A percentile compares a stretch with the other conserved stretches of the same genome.
Conservation (phyloP, 352 stramenopile species). For the Saprolegnia diclina region DNA sequence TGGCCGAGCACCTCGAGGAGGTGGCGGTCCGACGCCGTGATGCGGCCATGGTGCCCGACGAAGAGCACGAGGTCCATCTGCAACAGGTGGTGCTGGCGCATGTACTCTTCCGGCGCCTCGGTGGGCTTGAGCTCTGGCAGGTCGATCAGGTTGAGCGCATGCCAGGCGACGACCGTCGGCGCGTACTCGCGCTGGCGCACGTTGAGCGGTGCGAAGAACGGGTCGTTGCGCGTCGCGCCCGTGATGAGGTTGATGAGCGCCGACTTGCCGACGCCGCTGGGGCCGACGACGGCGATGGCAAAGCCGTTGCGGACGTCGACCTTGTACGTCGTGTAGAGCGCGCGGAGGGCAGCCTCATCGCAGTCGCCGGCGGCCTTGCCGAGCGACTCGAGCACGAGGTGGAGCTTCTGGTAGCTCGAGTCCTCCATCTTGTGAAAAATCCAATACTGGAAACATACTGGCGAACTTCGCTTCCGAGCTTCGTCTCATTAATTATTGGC, state of each 20-base stretch:
- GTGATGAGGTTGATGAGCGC: constrained; percentile 24
- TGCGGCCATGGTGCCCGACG: constrained; percentile 17
- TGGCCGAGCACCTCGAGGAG: constrained; percentile 5
- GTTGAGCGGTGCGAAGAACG: constrained; percentile 22
- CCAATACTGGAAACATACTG: constrained; percentile 24
- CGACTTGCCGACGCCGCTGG: constrained; percentile 21
- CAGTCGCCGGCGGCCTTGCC: neutral
- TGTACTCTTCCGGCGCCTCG: neutral
- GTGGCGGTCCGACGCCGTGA: neutral
- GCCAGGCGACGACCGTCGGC: constrained; percentile 11
- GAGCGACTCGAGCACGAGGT: constrained; percentile 5
- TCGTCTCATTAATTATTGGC: constrained; percentile 4
- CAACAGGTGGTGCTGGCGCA: constrained; percentile 5
- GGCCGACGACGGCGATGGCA: constrained; percentile 11
- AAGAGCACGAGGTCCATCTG: constrained; percentile 21
- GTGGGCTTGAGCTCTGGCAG: constrained; percentile 9
- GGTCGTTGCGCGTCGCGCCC: neutral
- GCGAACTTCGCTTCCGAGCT: constrained; percentile 11
- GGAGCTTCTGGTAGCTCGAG: constrained; percentile 11
- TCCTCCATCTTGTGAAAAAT: constrained; percentile 16
- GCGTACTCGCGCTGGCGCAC: constrained; percentile 8
- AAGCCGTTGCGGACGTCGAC: constrained; percentile 8
- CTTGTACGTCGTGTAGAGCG: constrained; percentile 9
- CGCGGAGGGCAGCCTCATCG: constrained; percentile 4
- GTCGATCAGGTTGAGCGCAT: constrained; percentile 22